Conservation (phyloP, 2,329 filamentous ascomycete species). For the Eutypella sp. region DNA sequence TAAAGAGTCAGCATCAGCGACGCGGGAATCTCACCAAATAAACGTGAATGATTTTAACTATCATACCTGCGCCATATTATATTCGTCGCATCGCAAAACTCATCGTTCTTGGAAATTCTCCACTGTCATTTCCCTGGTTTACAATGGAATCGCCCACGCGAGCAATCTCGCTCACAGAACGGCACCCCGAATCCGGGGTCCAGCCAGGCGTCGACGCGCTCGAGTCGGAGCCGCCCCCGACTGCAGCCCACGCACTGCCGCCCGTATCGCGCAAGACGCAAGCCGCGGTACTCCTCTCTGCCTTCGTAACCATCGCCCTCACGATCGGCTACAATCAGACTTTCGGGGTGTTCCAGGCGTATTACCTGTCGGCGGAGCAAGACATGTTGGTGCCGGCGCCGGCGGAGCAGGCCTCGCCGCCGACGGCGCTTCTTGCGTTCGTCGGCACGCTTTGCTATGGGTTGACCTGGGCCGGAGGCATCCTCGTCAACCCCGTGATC, state of each 20-base stretch:
- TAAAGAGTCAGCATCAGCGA: too few relatives aligned
- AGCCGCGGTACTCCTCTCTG: constrained; percentile 35
- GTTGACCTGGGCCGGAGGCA: constrained; percentile 45
- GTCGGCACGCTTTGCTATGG: constrained; percentile 44
- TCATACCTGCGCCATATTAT: too few relatives aligned
- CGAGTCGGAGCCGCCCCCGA: constrained; percentile 2
- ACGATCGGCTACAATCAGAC: constrained; percentile 46
- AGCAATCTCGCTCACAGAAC: constrained; percentile 7
- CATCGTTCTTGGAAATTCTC: too few relatives aligned
- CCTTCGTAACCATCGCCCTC: constrained; percentile 39
- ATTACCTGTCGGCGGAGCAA: constrained; percentile 38
- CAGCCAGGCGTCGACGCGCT: too few relatives aligned
- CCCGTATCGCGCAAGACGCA: constrained; percentile 36
- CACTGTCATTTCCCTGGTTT: too few relatives aligned
- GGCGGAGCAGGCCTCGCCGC: constrained; percentile 23
- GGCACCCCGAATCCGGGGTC: constrained; percentile 1
- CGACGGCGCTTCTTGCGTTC: constrained; percentile 41
- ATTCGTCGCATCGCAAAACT: too few relatives aligned
- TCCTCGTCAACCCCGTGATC: constrained; percentile 43
- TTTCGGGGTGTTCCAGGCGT: constrained; percentile 45
- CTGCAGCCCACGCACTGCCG: constrained; percentile 19
- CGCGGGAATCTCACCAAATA: too few relatives aligned
- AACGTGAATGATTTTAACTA: too few relatives aligned
- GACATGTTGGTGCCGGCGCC: constrained; percentile 32
- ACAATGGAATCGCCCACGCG: constrained; percentile 13